Evolutionary conservation across 805 yeast genomes (phyloP).

Genomic region (Suhomyces vadensis): DNA sequence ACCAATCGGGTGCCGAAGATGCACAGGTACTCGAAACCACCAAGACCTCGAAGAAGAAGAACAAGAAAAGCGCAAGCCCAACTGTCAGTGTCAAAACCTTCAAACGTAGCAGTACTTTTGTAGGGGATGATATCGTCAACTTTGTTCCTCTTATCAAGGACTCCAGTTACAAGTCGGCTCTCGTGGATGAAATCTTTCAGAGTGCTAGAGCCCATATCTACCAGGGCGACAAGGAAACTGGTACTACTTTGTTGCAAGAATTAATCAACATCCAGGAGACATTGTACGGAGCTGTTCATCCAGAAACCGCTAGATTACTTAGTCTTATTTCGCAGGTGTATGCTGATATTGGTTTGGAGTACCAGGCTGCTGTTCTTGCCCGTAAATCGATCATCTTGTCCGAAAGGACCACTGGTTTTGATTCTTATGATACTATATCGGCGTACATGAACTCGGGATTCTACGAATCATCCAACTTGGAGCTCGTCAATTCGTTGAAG

Average conservation of each 20-base stretch:
- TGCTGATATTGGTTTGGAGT: constrained; percentile 55
- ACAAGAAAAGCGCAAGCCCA: constrained; percentile 21
- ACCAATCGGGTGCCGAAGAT: constrained; percentile 28
- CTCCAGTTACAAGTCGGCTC: constrained; percentile 61
- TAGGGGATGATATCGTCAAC: constrained; percentile 61
- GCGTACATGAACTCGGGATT: constrained; percentile 73
- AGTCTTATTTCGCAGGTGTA: constrained; percentile 65
- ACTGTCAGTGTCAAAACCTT: constrained; percentile 12
- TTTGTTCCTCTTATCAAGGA: constrained; percentile 78
- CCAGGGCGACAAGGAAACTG: constrained; percentile 51
- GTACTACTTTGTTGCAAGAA: constrained; percentile 65
- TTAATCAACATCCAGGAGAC: constrained; percentile 75
- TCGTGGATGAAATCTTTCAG: constrained; percentile 75
- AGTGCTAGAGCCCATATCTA: constrained; percentile 51
- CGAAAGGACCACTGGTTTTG: constrained; percentile 82
- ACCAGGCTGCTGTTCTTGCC: constrained; percentile 62
- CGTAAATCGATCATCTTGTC: constrained; percentile 70
- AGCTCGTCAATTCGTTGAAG: constrained; percentile 60
- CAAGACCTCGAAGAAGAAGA: constrained; percentile 35
- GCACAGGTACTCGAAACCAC: constrained; percentile 14
- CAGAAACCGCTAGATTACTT: constrained; percentile 73
- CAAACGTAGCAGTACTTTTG: constrained; percentile 45
- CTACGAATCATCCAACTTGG: constrained; percentile 62
- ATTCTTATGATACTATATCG: constrained; percentile 72
- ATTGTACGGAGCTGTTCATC: constrained; percentile 77